Conservation (phyloP, 805 yeast species). For the Pichia exigua region DNA sequence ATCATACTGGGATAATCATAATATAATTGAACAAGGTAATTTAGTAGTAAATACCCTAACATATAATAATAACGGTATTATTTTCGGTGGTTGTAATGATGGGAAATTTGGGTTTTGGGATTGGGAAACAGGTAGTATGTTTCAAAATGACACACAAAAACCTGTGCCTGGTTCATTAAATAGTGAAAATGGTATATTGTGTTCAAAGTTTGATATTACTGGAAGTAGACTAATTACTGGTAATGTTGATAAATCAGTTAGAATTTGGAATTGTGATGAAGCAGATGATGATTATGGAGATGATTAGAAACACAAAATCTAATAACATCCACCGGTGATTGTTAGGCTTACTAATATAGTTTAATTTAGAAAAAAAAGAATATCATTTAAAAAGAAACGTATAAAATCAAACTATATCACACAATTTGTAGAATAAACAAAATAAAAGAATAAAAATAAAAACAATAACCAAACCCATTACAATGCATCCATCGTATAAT, state of each 20-base stretch:
- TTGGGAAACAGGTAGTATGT: constrained; percentile 59
- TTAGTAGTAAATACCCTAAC: constrained; percentile 61
- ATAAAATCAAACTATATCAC: not conserved
- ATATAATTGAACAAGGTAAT: constrained; percentile 27
- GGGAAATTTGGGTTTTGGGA: constrained; percentile 75
- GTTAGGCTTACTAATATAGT: not conserved
- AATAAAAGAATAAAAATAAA: not conserved
- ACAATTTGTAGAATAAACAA: not conserved
- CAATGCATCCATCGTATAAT: constrained; percentile 95
- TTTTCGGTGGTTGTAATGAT: constrained; percentile 79
- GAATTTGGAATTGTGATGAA: constrained; percentile 53
- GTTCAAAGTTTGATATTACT: constrained; percentile 68
- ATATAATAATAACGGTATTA: constrained; percentile 49
- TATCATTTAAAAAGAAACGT: not conserved
- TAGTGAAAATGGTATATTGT: constrained; percentile 59
- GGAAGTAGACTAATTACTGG: constrained; percentile 80
- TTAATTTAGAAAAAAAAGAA: not conserved
- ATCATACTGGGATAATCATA: constrained; percentile 36
- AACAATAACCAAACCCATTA: constrained; percentile 18
- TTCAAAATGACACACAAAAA: constrained; percentile 45
- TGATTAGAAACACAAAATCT: not conserved
- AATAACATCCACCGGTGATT: not conserved
- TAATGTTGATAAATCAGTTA: constrained; percentile 82
- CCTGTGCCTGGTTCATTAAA: constrained; percentile 65
- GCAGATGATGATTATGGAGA: constrained; percentile 10